Evolutionary conservation across 345 rosid species (phyloP).

Genomic region (Triadica sebifera): DNA sequence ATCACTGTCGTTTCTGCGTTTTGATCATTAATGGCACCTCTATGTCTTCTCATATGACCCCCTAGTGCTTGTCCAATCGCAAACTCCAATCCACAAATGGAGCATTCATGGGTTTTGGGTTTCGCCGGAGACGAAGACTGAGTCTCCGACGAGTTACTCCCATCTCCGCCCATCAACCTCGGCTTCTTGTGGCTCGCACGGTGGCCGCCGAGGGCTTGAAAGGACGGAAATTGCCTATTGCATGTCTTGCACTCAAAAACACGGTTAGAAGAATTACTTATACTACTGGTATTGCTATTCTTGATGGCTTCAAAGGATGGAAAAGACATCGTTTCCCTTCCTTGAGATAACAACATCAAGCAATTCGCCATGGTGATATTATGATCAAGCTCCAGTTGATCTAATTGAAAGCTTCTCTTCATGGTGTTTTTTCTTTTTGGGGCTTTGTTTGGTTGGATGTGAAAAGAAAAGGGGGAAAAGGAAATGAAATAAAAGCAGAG

Average conservation of each 20-base stretch:
- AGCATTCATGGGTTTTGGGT: slow-evolving; percentile 67
- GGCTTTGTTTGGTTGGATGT: not conserved
- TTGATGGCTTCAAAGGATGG: slow-evolving; percentile 10
- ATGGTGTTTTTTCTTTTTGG: slow-evolving; percentile 13
- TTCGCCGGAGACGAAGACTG: slow-evolving; percentile 32
- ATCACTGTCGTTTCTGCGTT: not conserved
- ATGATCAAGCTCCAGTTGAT: slow-evolving; percentile 28
- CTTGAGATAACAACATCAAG: slow-evolving; percentile 48
- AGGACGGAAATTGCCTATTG: slow-evolving; percentile 52
- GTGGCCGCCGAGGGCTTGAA: slow-evolving; percentile 72
- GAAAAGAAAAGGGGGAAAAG: not conserved
- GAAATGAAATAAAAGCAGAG: no score
- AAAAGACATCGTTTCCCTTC: slow-evolving; percentile 6
- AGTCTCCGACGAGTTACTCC: slow-evolving; percentile 3
- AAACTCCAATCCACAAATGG: slow-evolving; percentile 82
- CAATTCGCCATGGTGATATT: slow-evolving; percentile 53
- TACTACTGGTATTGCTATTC: no score
- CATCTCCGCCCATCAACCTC: slow-evolving; percentile 20
- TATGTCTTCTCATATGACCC: slow-evolving; percentile 73
- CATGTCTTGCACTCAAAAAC: slow-evolving; percentile 75
- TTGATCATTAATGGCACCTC: slow-evolving; percentile 26
- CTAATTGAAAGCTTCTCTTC: slow-evolving; percentile 43
- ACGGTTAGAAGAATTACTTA: slow-evolving; percentile 21
- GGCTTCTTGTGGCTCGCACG: slow-evolving; percentile 75
- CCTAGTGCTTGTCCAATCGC: slow-evolving; percentile 71